Evolutionary conservation across 139 green algal species (phyloP).

Genomic region (Chlamydomonas urium): DNA sequence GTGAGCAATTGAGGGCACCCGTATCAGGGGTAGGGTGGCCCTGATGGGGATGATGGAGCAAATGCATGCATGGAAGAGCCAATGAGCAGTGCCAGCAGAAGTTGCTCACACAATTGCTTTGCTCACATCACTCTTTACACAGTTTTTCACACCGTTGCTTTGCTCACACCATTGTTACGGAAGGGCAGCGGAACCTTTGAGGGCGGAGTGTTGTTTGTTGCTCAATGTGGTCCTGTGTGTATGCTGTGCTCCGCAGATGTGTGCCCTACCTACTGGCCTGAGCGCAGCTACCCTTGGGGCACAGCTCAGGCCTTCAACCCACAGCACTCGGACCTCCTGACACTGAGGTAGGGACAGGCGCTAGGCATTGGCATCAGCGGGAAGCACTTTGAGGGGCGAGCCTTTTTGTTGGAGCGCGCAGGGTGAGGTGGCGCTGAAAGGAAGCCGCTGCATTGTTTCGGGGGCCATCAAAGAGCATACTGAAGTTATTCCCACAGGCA

Average conservation of each 20-base stretch:
- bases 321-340: conserved; percentile 69
- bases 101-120: too few relatives aligned
- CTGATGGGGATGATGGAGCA: not conserved
- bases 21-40: not conserved
- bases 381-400: not conserved
- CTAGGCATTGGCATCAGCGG: too few relatives aligned
- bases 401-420: too few relatives aligned
- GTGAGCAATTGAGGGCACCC: not conserved
- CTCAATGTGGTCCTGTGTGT: not conserved
- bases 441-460: not conserved
- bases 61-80: not conserved
- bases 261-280: conserved; percentile 14
- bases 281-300: conserved; percentile 47
- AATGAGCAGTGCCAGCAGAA: not conserved
- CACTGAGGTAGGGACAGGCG: conserved; percentile 40
- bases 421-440: not conserved
- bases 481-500: not conserved
- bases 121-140: not conserved
- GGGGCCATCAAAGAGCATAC: not conserved
- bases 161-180: not conserved
- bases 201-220: not conserved
- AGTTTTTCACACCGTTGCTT: not conserved
- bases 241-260: not conserved
- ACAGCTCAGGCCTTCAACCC: conserved; percentile 71
- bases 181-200: not conserved